Conservation (phyloP, 2,329 filamentous ascomycete species). For the Leptographium wingfieldii region DNA sequence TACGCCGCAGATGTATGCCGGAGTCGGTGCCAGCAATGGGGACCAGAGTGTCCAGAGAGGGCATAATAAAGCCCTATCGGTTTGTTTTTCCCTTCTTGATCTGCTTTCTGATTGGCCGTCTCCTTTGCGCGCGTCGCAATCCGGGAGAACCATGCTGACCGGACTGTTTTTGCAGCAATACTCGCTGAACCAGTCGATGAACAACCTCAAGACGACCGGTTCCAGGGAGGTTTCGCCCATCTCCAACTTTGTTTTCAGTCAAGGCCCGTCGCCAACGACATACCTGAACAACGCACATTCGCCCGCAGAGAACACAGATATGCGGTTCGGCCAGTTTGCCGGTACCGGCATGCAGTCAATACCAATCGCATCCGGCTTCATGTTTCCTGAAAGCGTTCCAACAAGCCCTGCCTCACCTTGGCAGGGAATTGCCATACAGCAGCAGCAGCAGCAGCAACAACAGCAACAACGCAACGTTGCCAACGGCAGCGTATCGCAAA, state of each 20-base stretch:
- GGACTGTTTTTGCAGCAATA: slow-evolving; percentile 29
- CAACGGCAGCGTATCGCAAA: neutral
- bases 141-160: slow-evolving; percentile 11
- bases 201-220: slow-evolving; percentile 30
- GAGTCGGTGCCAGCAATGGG: slow-evolving; percentile 9
- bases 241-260: slow-evolving; percentile 37
- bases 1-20: slow-evolving; percentile 8
- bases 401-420: slow-evolving; percentile 7
- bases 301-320: slow-evolving; percentile 27
- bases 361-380: slow-evolving; percentile 3
- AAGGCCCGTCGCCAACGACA: slow-evolving; percentile 37
- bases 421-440: slow-evolving; percentile 3
- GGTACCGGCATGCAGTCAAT: slow-evolving; percentile 2
- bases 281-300: slow-evolving; percentile 36
- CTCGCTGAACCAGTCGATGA: slow-evolving; percentile 37
- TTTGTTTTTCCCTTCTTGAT: slow-evolving; percentile 16
- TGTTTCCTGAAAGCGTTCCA: slow-evolving; percentile 9
- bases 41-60: slow-evolving; percentile 6
- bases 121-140: neutral
- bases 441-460: slow-evolving; percentile 10
- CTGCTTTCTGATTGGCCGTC: neutral
- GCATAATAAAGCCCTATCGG: slow-evolving; percentile 30
- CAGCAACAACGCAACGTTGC: slow-evolving; percentile 10
- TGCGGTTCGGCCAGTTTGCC: slow-evolving; percentile 14
- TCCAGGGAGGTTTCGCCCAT: slow-evolving; percentile 44